Evolutionary conservation across 1,139 yeast species (phyloP).

Genomic region (Sugiyamaella castrensis): DNA sequence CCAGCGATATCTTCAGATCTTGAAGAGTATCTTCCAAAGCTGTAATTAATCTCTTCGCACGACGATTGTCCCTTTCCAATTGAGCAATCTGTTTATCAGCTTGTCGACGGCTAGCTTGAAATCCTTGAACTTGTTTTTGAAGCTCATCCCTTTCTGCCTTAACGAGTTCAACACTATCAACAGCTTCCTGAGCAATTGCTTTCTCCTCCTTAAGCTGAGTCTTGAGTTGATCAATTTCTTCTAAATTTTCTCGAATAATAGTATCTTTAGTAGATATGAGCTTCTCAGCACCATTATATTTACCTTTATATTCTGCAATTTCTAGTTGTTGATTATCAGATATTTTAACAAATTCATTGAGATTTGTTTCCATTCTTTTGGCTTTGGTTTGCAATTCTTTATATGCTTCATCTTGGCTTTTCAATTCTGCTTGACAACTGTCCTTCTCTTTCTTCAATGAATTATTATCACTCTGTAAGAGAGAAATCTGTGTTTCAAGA

Average conservation of each 20-base stretch:
- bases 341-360: constrained; percentile 14
- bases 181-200: constrained; percentile 16
- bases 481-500: constrained; percentile 28
- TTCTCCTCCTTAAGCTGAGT: constrained; percentile 9
- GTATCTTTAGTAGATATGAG: constrained; percentile 20
- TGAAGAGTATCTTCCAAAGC: constrained; percentile 34
- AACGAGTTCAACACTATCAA: constrained; percentile 23
- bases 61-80: constrained; percentile 31
- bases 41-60: constrained; percentile 26
- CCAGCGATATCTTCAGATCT: constrained; percentile 38
- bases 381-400: constrained; percentile 20
- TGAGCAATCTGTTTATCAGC: constrained; percentile 31
- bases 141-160: constrained; percentile 30
- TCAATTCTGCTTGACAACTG: constrained; percentile 21
- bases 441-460: constrained; percentile 25
- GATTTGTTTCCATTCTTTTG: constrained; percentile 18
- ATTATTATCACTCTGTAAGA: constrained; percentile 25
- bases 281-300: constrained; percentile 20
- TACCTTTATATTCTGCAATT: constrained; percentile 20
- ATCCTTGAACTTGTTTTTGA: constrained; percentile 29
- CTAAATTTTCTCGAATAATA: constrained; percentile 13
- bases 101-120: constrained; percentile 28
- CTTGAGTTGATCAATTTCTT: constrained; percentile 19
- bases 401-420: constrained; percentile 22
- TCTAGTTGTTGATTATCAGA: constrained; percentile 22